These are phyloP conservation scores for Paracorniculantispora psalliotae DNA, from an alignment of 2,329 filamentous ascomycete species.

Conservation along the genomic window DNA sequence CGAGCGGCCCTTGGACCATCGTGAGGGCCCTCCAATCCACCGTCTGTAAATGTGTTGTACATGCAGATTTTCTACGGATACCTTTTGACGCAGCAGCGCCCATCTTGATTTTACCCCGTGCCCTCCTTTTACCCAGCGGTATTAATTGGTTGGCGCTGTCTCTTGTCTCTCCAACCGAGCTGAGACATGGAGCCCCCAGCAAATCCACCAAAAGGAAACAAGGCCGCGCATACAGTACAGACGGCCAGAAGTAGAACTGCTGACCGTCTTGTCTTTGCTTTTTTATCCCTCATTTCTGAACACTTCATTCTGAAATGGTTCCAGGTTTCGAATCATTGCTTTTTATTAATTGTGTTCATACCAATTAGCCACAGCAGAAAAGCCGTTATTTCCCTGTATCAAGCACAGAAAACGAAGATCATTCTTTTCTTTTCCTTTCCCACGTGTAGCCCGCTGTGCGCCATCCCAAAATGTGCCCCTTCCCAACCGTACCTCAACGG, in stretches of 20 bases:
- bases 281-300: background rate
- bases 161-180: background rate
- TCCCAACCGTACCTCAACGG: too few species aligned
- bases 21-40: background rate
- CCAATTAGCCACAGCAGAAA: background rate
- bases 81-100: background rate
- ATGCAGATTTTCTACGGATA: background rate
- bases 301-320: background rate
- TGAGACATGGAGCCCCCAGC: background rate
- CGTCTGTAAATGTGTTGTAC: background rate
- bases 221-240: too few species aligned
- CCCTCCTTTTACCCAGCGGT: background rate
- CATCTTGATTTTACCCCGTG: background rate
- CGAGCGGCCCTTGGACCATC: background rate
- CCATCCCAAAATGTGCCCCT: background rate
- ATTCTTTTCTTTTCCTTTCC: conserved; percentile 2
- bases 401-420: background rate
- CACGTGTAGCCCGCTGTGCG: conserved; percentile 4
- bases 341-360: background rate
- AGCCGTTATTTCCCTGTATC: background rate
- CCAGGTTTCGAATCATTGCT: too few species aligned
- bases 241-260: background rate
- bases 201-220: background rate
- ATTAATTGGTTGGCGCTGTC: background rate
- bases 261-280: background rate